Evolutionary conservation across 352 stramenopile species (phyloP), one percentile per base, ranked within the genome.

Genomic region (Phytophthora palmivora): DNA sequence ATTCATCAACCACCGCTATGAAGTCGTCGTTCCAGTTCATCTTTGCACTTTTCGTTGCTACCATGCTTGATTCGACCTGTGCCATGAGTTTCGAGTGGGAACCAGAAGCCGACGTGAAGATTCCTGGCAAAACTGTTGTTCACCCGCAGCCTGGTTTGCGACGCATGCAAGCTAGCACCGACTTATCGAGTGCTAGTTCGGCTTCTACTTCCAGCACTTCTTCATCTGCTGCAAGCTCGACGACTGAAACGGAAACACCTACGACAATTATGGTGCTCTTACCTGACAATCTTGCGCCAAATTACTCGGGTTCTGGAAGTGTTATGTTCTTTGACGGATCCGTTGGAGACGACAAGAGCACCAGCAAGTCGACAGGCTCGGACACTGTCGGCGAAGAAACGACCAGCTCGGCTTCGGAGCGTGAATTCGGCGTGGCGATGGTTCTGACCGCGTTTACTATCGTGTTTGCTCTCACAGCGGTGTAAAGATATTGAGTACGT

Each of bases 201-300:
- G 48, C 38, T 41, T 58, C 54, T 61, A 28, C 38, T 5, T 48
- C 21, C 15, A 21, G 41, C 28, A 39, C 60, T 12, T 59, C 57
- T 21, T 46, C 39, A 16, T 63, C 68, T 63, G 41, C 54, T 70
- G 33, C 48, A 16, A 53, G 30, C 21, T 55, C 58, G 5, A 57
- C 69, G 5, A 63, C 59, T 37, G 57, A 69, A 49, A 61, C 72
- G n/a, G 71, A 78, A 46, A 34, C 43, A 10, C 74, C 76, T 14
- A 64, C 72, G n/a, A 84, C 77, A 28, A 81, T 87, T 50, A 87
- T 87, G 77, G 74, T 87, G 34, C 51, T 87, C 7, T 48, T 87
- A 41, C 77, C 74, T 3, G 77, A 82, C 36, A 81, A 77, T 32
- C 63, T 87, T n/a, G 72, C 76, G 6, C 56, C 58, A 19, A 78